These are phyloP conservation scores for Diaporthe nobilis DNA, from an alignment of 2,329 filamentous ascomycete species.

Conservation along the genomic window DNA sequence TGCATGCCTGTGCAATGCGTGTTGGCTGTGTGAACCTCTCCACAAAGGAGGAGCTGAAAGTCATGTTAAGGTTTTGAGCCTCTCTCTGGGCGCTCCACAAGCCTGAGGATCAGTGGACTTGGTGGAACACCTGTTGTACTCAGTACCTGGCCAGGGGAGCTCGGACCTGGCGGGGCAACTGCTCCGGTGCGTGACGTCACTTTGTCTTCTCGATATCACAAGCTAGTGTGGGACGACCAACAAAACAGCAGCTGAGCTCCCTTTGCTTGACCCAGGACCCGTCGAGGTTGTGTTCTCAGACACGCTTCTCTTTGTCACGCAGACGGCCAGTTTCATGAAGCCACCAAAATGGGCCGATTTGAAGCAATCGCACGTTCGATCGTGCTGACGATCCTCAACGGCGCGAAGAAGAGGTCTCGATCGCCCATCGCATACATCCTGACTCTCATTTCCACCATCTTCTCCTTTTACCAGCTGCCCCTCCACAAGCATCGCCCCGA, in stretches of 20 bases:
- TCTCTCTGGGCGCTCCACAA: conserved; percentile 2
- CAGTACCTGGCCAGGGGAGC: neutral
- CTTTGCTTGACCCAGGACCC: too few relatives aligned
- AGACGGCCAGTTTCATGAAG: neutral
- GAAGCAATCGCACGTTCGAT: conserved; percentile 57
- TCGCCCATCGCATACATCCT: conserved; percentile 59
- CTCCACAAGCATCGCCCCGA: conserved; percentile 62
- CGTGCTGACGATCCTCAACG: conserved; percentile 55
- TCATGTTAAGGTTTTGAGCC: conserved; percentile 15
- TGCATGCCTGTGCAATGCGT: too few relatives aligned
- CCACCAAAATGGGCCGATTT: conserved; percentile 48
- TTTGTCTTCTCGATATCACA: neutral
- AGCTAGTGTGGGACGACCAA: neutral
- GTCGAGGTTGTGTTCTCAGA: neutral
- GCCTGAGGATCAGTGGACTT: neutral
- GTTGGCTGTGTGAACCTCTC: neutral
- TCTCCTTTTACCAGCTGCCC: conserved; percentile 64
- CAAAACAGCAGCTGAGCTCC: neutral
- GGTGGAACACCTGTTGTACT: neutral
- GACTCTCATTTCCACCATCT: conserved; percentile 61
- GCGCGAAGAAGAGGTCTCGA: conserved; percentile 47
- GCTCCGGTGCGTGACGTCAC: conserved; percentile 19
- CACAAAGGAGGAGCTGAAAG: neutral
- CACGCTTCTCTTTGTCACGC: neutral
- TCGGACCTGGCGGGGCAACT: conserved; percentile 12